These are phyloP conservation scores for Xylaria sp. DNA, from an alignment of 2,329 filamentous ascomycete genomes.

Conservation along the genomic window DNA sequence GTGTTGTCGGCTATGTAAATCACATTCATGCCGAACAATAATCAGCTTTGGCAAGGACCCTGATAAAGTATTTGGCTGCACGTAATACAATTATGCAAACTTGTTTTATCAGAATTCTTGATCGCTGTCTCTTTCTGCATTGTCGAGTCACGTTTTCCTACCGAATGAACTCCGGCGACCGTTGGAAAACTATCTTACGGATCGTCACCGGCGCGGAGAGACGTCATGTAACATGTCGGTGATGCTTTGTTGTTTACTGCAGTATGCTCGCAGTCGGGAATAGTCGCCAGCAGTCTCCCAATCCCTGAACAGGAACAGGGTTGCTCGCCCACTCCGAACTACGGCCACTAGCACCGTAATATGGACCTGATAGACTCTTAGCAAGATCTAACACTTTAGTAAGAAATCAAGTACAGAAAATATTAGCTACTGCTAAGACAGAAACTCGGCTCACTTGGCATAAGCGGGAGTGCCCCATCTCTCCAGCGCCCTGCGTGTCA, in stretches of 20 bases:
- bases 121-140: neutral
- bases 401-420: neutral
- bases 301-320: conserved; percentile 15
- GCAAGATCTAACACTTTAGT: neutral
- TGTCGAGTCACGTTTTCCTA: neutral
- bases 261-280: conserved; percentile 5
- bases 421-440: neutral
- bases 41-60: neutral
- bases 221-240: conserved; percentile 6
- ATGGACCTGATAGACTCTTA: conserved; percentile 4
- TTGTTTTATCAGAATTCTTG: neutral
- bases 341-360: conserved; percentile 24
- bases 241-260: conserved; percentile 9
- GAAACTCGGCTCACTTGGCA: conserved; percentile 23
- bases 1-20: neutral
- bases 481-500: conserved; percentile 49
- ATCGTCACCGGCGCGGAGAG: conserved; percentile 10
- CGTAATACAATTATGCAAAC: neutral
- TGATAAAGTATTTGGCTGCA: neutral
- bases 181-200: neutral
- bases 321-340: conserved; percentile 25
- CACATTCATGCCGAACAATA: neutral
- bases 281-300: conserved; percentile 1
- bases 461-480: neutral
- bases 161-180: neutral